A percentile compares a stretch with the other conserved stretches of the same genome.
Conservation (phyloP, 73 alveolate species). For the Urostyla sp. region DNA sequence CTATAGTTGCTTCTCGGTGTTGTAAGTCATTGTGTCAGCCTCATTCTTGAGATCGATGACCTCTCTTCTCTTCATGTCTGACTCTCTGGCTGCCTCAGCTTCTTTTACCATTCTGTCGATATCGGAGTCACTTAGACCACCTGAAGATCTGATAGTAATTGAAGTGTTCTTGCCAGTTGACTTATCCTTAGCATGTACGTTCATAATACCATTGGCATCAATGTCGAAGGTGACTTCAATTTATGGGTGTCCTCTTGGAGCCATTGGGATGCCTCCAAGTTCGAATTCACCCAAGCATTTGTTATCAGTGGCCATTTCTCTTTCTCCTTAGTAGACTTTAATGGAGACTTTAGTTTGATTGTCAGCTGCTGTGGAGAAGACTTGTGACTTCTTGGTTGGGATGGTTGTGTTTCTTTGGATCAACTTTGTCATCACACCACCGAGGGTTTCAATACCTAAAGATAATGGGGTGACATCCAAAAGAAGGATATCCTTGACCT, state of each 20-base stretch:
- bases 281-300: conserved; percentile 94
- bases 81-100: conserved; percentile 85
- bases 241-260: conserved; percentile 94
- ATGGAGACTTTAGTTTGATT: conserved; percentile 94
- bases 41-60: conserved; percentile 83
- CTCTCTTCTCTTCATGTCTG: conserved; percentile 84
- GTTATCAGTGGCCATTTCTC: conserved; percentile 96
- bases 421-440: conserved; percentile 96
- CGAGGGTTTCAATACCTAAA: conserved; percentile 95
- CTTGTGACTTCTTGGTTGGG: conserved; percentile 97
- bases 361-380: conserved; percentile 96
- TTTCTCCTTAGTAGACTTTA: conserved; percentile 97
- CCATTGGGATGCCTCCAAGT: conserved; percentile 95
- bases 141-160: conserved; percentile 90
- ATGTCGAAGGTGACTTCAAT: conserved; percentile 97
- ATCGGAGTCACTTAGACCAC: conserved; percentile 90
- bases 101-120: conserved; percentile 91
- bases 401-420: conserved; percentile 97
- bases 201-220: conserved; percentile 98
- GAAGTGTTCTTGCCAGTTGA: conserved; percentile 89
- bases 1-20: conserved; percentile 83
- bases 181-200: conserved; percentile 98
- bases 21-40: conserved; percentile 86
- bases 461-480: conserved; percentile 98
- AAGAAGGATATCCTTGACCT: conserved; percentile 90